phyloP scores from a whole-genome alignment of 2,329 filamentous ascomycete genomes.

The Pezicula carpinea region DNA sequence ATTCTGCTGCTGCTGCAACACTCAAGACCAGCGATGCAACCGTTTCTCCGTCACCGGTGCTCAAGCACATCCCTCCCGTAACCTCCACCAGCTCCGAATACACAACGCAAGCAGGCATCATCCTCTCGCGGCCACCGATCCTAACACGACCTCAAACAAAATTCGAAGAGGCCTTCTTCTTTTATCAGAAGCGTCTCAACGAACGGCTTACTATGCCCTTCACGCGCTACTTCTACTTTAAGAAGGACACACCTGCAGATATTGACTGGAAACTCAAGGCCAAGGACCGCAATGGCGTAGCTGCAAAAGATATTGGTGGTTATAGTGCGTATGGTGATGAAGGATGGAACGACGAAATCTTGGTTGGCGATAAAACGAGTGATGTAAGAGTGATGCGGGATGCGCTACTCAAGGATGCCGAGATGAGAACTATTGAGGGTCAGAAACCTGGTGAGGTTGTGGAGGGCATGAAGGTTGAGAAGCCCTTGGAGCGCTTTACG shows the following conservation, averaged over 20 bases:
- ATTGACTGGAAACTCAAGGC: slow-evolving; percentile 89
- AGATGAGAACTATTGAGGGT: slow-evolving; percentile 36
- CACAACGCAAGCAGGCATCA: slow-evolving; percentile 60
- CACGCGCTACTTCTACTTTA: slow-evolving; percentile 90
- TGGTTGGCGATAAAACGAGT: slow-evolving; percentile 66
- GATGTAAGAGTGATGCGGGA: slow-evolving; percentile 62
- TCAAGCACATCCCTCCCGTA: slow-evolving; percentile 24
- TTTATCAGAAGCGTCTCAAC: slow-evolving; percentile 96
- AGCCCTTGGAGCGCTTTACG: slow-evolving; percentile 64
- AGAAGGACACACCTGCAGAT: slow-evolving; percentile 77
- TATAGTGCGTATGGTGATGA: slow-evolving; percentile 70
- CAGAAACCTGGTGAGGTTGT: slow-evolving; percentile 65
- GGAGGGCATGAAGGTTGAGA: slow-evolving; percentile 65
- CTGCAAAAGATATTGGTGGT: slow-evolving; percentile 78
- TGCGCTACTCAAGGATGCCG: slow-evolving; percentile 69
- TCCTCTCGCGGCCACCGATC: slow-evolving; percentile 83
- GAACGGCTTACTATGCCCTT: slow-evolving; percentile 87
- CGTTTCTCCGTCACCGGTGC: slow-evolving; percentile 31
- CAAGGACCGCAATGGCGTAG: slow-evolving; percentile 64
- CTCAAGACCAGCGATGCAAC: slow-evolving; percentile 17
- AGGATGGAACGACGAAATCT: slow-evolving; percentile 88
- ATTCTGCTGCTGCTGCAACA: slow-evolving; percentile 24
- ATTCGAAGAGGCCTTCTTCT: slow-evolving; percentile 90
- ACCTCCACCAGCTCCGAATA: slow-evolving; percentile 26
- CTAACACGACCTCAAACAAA: slow-evolving; percentile 78